These are phyloP conservation scores for Geranium rotundifolium DNA, from an alignment of 345 rosid species.

Conservation along the genomic window DNA sequence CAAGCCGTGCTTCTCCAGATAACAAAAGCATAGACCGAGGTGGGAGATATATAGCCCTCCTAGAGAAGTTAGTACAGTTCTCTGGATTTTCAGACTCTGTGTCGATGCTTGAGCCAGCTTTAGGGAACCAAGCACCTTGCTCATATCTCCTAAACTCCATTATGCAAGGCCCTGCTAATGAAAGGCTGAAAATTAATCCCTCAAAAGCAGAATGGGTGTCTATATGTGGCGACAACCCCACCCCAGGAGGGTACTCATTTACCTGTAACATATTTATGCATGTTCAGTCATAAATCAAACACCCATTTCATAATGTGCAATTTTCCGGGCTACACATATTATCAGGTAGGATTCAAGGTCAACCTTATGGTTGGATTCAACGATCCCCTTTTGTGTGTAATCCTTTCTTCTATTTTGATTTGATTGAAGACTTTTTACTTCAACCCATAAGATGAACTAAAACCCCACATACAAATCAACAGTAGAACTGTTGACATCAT, in stretches of 20 bases:
- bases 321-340: no score
- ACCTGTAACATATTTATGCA: conserved; percentile 37
- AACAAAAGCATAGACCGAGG: conserved; percentile 86
- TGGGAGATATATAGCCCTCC: conserved; percentile 72
- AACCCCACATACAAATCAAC: neutral
- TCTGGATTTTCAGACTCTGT: conserved; percentile 24
- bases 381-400: no score
- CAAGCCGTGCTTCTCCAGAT: conserved; percentile 91
- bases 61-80: conserved; percentile 20
- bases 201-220: conserved; percentile 97
- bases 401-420: no score
- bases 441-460: no score
- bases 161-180: conserved; percentile 91
- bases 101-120: conserved; percentile 19
- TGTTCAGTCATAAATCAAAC: conserved; percentile 11
- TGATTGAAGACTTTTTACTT: no score
- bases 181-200: conserved; percentile 84
- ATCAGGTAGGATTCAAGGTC: no score
- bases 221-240: conserved; percentile 91
- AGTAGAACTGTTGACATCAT: neutral
- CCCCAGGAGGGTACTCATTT: conserved; percentile 93
- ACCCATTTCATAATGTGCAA: neutral
- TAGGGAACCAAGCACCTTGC: conserved; percentile 33
- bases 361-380: no score
- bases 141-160: conserved; percentile 89